Evolutionary conservation across 371 early-diverging fungal genomes (phyloP).

Genomic region (Rhizopus arrhizus): DNA sequence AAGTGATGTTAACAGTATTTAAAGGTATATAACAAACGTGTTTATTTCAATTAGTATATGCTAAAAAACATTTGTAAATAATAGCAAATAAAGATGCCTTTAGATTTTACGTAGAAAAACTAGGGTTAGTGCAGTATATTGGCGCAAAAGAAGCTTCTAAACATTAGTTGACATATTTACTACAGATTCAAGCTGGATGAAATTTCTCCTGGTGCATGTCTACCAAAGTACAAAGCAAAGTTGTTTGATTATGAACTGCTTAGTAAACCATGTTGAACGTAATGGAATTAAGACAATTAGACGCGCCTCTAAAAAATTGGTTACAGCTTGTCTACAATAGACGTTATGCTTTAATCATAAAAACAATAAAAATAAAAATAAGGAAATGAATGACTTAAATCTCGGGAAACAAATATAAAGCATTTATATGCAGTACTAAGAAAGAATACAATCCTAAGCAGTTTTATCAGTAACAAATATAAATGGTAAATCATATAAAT

Average conservation of each 20-base stretch:
- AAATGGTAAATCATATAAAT: too few species aligned
- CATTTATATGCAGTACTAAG: too few species aligned
- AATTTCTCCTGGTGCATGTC: conserved; percentile 60
- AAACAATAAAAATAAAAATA: too few species aligned
- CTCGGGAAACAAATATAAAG: too few species aligned
- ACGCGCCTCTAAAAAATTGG: too few species aligned
- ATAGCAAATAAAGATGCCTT: conserved; percentile 59
- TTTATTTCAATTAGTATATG: not conserved
- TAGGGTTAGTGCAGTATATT: conserved; percentile 43
- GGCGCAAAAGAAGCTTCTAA: not conserved
- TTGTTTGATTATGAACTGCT: conserved; percentile 64
- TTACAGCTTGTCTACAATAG: too few species aligned
- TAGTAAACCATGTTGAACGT: conserved; percentile 41
- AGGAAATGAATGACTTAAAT: too few species aligned
- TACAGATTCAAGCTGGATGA: conserved; percentile 60
- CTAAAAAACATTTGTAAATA: not conserved
- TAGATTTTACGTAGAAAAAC: conserved; percentile 55
- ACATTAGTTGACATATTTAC: not conserved
- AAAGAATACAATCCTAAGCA: too few species aligned
- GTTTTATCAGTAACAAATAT: too few species aligned
- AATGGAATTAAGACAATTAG: too few species aligned
- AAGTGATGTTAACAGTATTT: conserved; percentile 68
- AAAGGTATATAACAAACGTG: conserved; percentile 46
- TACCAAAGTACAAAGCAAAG: conserved; percentile 50
- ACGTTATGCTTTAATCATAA: too few species aligned